Evolutionary conservation across 1,139 yeast genomes (phyloP).

Genomic region (Protomyces lactucae-debilis): DNA sequence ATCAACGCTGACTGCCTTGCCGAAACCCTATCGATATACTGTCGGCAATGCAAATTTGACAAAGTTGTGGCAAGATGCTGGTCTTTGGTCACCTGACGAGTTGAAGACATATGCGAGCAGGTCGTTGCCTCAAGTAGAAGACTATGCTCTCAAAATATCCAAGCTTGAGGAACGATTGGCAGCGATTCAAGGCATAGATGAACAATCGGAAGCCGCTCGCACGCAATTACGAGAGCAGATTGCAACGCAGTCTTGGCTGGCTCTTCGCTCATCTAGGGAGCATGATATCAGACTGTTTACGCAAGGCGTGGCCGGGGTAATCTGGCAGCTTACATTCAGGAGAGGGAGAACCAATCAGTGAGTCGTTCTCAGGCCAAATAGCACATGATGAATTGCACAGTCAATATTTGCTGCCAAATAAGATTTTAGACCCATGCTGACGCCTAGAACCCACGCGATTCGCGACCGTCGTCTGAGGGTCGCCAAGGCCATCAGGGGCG

Average conservation of each 20-base stretch:
- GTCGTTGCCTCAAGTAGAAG: not conserved
- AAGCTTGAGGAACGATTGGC: not conserved
- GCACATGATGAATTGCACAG: too few relatives aligned
- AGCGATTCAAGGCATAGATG: not conserved
- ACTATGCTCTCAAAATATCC: not conserved
- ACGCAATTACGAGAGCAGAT: constrained; percentile 4
- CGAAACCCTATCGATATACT: constrained; percentile 34
- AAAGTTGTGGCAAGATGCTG: constrained; percentile 37
- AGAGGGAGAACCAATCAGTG: not conserved
- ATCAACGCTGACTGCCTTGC: constrained; percentile 1
- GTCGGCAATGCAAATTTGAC: constrained; percentile 42
- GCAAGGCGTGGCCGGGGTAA: constrained; percentile 12
- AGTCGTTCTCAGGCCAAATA: not conserved
- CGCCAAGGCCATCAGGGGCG: not conserved
- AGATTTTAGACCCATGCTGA: not conserved
- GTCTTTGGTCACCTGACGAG: constrained; percentile 1
- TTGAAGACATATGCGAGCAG: not conserved
- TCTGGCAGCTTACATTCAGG: not conserved
- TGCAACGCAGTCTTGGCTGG: constrained; percentile 15
- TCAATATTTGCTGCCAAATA: too few relatives aligned
- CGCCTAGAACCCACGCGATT: not conserved
- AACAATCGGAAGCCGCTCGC: not conserved
- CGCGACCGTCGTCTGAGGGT: not conserved
- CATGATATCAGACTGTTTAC: constrained; percentile 6
- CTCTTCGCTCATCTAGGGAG: constrained; percentile 6